phyloP scores from a whole-genome alignment of 768 basidiomycete species.

The Phanerochaete carnosa region DNA sequence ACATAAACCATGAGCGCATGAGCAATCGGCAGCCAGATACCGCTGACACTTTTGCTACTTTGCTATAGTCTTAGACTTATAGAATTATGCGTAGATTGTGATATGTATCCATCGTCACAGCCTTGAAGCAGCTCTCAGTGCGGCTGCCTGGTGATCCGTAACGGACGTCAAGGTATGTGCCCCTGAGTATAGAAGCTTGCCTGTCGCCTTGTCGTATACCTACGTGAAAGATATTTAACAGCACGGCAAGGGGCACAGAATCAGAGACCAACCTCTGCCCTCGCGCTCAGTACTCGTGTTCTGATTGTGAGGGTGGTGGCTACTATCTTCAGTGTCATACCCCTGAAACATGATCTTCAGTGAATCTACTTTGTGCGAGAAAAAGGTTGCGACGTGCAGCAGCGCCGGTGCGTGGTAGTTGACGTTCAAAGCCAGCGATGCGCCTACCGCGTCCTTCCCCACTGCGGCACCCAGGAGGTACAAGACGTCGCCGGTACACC shows the following conservation, averaged over 20 bases:
- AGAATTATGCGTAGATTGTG: background rate
- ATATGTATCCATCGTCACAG: background rate
- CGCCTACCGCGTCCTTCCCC: slow-evolving; percentile 15
- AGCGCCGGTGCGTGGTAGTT: slow-evolving; percentile 19
- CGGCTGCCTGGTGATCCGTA: background rate
- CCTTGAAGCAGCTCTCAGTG: background rate
- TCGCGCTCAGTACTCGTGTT: slow-evolving; percentile 11
- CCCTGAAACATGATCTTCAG: slow-evolving; percentile 10
- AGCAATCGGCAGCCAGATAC: background rate
- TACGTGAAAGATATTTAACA: background rate
- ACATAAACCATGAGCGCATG: background rate
- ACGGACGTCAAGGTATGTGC: slow-evolving; percentile 19
- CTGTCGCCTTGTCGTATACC: slow-evolving; percentile 22
- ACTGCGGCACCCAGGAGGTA: slow-evolving; percentile 15
- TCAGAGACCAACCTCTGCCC: slow-evolving; percentile 18
- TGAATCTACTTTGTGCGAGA: background rate
- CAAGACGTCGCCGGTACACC: slow-evolving; percentile 19
- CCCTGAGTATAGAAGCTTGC: slow-evolving; percentile 18
- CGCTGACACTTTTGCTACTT: too few relatives aligned
- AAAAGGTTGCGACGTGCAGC: slow-evolving; percentile 11
- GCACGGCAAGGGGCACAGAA: background rate
- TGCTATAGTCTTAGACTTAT: background rate
- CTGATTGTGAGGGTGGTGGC: slow-evolving; percentile 16
- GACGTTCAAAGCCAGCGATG: slow-evolving; percentile 19
- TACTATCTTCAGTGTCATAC: slow-evolving; percentile 18